Base-by-base conservation (phyloP, 2,329 filamentous ascomycete species). In the Ploettnerulaceae sp. region DNA sequence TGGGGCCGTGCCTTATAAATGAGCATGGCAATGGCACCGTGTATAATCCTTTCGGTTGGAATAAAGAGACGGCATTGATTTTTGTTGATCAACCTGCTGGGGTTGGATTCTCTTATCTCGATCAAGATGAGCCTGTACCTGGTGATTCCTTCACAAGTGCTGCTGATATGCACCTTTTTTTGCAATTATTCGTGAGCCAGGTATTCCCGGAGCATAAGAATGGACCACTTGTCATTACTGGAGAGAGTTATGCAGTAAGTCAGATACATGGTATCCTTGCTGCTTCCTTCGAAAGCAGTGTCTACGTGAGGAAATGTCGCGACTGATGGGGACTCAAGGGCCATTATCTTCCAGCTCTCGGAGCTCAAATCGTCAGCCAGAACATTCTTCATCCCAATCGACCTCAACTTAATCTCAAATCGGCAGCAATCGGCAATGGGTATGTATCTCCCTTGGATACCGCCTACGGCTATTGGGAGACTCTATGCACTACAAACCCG, bases 61-160 rank as follows among this genome's bases (percentile, higher is more conserved):
- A 84, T 57, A 71, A 70, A 35, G 69, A 69, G 39, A 73, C 73
- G 20, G 77, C 78, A 48, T 65, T 79, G 59, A 56, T 71, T 14
- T 71, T 67, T 48, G 58, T 71, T n/a, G 72, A 75, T 51, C 71
- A 88, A 73, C 81, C 81, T 11, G 79, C 80, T 48, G 80, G 85
- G 60, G 76, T 86, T 39, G 77, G 78, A n/a, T 79, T 83, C 54
- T 84, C 80, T 1, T 80, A 77, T 49, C 26, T 67, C 1, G 66
- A 69, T 39, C 57, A 66, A 41, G 65, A 61, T 15, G 48, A 59
- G 42, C 45, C 54, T 1, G 14, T 67, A 1, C 65, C 69, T 2
- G 56, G 51, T 2, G 64, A 63, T 4, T 73, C 72, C 9, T 66
- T 67, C 25, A 66, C 67, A 1, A 69, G 68, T 9, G 70, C 71